phyloP scores from a whole-genome alignment of 495 filamentous ascomycete genomes.

The Pyrenula massariospora region DNA sequence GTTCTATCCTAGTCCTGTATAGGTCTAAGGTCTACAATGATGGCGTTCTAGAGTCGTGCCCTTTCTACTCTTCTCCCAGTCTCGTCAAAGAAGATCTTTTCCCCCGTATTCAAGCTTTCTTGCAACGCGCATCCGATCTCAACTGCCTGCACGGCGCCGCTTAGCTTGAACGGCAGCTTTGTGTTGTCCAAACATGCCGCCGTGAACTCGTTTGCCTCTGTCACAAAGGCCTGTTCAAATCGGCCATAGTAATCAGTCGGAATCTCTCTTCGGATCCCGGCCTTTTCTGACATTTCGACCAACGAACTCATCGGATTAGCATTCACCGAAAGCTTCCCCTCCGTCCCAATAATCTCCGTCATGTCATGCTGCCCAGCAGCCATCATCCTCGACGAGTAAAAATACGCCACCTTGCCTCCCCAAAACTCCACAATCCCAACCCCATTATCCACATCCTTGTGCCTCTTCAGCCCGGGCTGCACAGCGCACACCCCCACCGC shows the following conservation, averaged over 20 bases:
- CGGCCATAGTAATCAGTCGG: slow-evolving; percentile 47
- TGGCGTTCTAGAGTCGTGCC: slow-evolving; percentile 4
- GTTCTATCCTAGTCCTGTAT: no score
- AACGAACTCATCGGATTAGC: slow-evolving; percentile 37
- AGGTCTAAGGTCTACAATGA: no score
- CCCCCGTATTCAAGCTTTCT: slow-evolving; percentile 40
- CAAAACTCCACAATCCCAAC: slow-evolving; percentile 54
- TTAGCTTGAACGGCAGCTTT: slow-evolving; percentile 40
- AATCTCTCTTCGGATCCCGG: slow-evolving; percentile 42
- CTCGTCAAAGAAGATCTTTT: slow-evolving; percentile 42
- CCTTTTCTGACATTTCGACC: slow-evolving; percentile 36
- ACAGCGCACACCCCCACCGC: slow-evolving; percentile 48
- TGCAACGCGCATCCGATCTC: slow-evolving; percentile 48
- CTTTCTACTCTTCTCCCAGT: slow-evolving; percentile 15
- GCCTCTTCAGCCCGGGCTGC: slow-evolving; percentile 41
- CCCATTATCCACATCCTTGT: slow-evolving; percentile 51
- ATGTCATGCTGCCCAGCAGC: slow-evolving; percentile 50
- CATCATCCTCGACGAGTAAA: slow-evolving; percentile 52
- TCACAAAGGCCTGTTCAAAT: slow-evolving; percentile 52
- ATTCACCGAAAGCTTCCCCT: slow-evolving; percentile 48
- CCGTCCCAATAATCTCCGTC: slow-evolving; percentile 53
- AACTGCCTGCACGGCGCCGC: slow-evolving; percentile 45
- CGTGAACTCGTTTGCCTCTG: slow-evolving; percentile 50
- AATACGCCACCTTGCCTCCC: slow-evolving; percentile 47
- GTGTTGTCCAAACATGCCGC: slow-evolving; percentile 37